Conservation (phyloP, 139 green algal species). For the Protoeuglena noctilucae region DNA sequence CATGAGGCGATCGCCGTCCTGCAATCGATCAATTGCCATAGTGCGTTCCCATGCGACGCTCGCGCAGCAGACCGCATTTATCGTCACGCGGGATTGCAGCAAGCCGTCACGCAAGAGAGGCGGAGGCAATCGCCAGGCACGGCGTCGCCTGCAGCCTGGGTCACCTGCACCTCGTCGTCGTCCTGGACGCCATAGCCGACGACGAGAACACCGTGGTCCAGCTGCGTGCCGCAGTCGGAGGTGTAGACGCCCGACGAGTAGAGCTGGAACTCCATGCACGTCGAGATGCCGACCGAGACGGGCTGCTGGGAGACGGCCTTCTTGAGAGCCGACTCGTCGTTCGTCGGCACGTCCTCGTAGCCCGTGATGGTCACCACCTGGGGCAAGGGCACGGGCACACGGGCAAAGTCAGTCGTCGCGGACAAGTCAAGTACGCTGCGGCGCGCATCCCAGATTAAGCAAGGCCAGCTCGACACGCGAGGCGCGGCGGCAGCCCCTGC, state of each 20-base stretch:
- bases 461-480: no score
- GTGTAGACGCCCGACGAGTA: slow-evolving; percentile 69
- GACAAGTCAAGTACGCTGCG: no score
- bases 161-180: slow-evolving; percentile 11
- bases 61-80: neutral
- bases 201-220: slow-evolving; percentile 91
- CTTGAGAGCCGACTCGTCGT: slow-evolving; percentile 41
- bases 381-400: slow-evolving; percentile 21
- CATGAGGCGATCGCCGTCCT: slow-evolving; percentile 14
- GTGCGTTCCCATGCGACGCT: neutral
- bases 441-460: no score
- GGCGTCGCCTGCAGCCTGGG: neutral
- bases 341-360: slow-evolving; percentile 74
- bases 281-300: slow-evolving; percentile 80
- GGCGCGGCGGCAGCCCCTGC: no score
- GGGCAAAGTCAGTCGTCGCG: no score
- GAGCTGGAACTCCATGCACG: slow-evolving; percentile 68
- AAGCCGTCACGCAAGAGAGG: slow-evolving; percentile 5
- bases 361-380: slow-evolving; percentile 45
- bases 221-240: slow-evolving; percentile 50
- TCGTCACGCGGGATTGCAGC: neutral
- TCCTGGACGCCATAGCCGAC: slow-evolving; percentile 72
- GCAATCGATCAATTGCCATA: slow-evolving; percentile 15
- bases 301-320: slow-evolving; percentile 70
- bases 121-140: neutral